A percentile compares a stretch with the other conserved stretches of the same genome.
phyloP scores from a whole-genome alignment of 2,329 filamentous ascomycete species.

The Cryphonectria radicalis region DNA sequence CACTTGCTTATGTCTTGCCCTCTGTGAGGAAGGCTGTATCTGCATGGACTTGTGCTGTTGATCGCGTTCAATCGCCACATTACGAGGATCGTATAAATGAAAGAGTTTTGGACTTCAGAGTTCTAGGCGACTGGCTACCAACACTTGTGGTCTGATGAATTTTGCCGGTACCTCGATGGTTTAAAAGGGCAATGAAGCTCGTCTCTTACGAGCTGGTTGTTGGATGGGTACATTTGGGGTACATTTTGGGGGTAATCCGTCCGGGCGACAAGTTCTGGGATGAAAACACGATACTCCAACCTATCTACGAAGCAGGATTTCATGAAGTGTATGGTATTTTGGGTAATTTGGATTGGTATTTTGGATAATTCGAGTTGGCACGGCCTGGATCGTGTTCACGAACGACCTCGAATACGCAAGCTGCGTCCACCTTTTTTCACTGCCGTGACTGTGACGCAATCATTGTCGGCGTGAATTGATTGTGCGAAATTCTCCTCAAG shows the following conservation, averaged over 20 bases:
- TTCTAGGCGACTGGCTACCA: not conserved
- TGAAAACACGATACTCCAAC: not conserved
- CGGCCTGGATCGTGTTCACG: not conserved
- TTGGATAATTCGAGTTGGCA: not conserved
- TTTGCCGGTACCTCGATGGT: not conserved
- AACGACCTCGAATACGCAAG: not conserved
- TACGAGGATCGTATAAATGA: not conserved
- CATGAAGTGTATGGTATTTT: not conserved
- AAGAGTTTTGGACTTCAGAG: not conserved
- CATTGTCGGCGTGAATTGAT: not conserved
- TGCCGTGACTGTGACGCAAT: not conserved
- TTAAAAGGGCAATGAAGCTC: not conserved
- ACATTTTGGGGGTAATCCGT: not conserved
- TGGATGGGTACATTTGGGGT: not conserved
- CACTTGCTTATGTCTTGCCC: slow-evolving; percentile 54
- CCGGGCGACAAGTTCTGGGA: not conserved
- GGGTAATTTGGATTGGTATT: not conserved
- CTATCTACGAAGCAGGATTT: not conserved
- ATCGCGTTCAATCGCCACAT: not conserved
- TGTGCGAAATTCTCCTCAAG: not conserved
- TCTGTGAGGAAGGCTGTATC: slow-evolving; percentile 48
- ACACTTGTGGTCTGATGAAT: not conserved
- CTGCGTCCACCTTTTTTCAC: not conserved
- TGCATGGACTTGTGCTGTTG: slow-evolving; percentile 52
- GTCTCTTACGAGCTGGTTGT: not conserved